Evolutionary conservation across 768 basidiomycete genomes (phyloP), one percentile per base, ranked within the genome.

Genomic region (Naganishia antarctica): DNA sequence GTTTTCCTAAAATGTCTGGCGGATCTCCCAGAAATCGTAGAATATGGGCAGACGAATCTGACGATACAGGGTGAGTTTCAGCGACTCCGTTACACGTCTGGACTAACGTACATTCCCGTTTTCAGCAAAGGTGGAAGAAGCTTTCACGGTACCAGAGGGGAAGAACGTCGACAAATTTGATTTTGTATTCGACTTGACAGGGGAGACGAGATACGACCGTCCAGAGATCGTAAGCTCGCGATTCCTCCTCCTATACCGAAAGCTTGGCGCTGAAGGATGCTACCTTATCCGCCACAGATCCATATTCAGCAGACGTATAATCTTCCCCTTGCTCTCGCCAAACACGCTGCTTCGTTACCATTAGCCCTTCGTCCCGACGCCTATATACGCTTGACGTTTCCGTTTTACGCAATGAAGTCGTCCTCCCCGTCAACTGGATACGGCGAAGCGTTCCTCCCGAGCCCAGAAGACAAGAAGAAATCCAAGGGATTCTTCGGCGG

Each of bases 321-420:
- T 44, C 44, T 73, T 1, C 70, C 75, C 9, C 61, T 74, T 34
- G 40, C 61, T 11, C 65, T 74, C 21, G 75, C 75, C 5, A 67
- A 61, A 21, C 69, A 70, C 28, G 73, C 75, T 2, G 53, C 72
- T 6, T 29, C 51, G 0, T 41, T 68, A 11, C 65, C 53, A 34
- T 70, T 34, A 25, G 53, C 32, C 12, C 53, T 40, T 9, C 53
- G 53, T 57, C 53, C 70, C 4, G 59, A 61, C 50, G 67, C 74
- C 1, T 76, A 76, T 59, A 58, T 74, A 48, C 68, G 73, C 16
- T 63, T 76, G 13, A 73, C 71, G 0, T 71, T 70, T 63, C 71
- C 73, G 16, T 74, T 69, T 64, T 76, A 74, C 69, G 71, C 71
- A 40, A 74, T 74, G 71, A 76, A 73, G 48, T 73, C 74, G 5